These are phyloP conservation scores for Diaporthe citrichinensis DNA, from an alignment of 2,329 filamentous ascomycete species.

Conservation along the genomic window DNA sequence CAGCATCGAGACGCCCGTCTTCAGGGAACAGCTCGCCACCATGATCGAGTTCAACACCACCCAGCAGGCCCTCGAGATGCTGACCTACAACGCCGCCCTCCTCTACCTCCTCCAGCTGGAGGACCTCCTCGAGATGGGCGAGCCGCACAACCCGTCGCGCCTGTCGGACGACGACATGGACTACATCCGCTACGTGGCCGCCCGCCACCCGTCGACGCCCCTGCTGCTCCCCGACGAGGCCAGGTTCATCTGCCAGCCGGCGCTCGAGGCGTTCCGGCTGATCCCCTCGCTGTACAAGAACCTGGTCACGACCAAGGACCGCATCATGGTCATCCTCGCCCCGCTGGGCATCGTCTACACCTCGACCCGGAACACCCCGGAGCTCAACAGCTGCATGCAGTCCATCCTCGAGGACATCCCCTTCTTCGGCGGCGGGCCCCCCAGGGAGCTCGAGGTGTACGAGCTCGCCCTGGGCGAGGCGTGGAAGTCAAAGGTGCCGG, in stretches of 20 bases:
- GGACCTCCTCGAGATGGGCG: constrained; percentile 35
- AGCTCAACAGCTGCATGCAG: constrained; percentile 40
- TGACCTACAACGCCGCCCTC: constrained; percentile 42
- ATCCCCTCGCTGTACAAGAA: constrained; percentile 42
- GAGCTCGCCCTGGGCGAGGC: constrained; percentile 33
- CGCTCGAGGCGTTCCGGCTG: constrained; percentile 41
- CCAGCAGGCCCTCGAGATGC: constrained; percentile 40
- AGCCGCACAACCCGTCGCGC: constrained; percentile 29
- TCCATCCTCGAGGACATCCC: constrained; percentile 41
- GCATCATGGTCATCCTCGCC: constrained; percentile 42
- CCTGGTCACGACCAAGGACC: constrained; percentile 39
- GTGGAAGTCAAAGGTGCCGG: constrained; percentile 30
- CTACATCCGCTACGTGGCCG: constrained; percentile 17
- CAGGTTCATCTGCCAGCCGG: constrained; percentile 39
- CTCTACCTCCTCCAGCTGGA: constrained; percentile 41
- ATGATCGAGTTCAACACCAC: constrained; percentile 40
- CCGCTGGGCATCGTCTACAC: constrained; percentile 42
- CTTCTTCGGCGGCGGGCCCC: constrained; percentile 34
- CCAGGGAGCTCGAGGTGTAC: constrained; percentile 36
- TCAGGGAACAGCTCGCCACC: constrained; percentile 37
- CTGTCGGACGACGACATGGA: constrained; percentile 15
- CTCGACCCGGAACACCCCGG: constrained; percentile 32
- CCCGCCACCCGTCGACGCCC: constrained; percentile 13
- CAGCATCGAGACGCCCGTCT: constrained; percentile 37
- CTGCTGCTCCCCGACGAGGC: constrained; percentile 39